Percentiles rank a stretch among this genome's conserved stretches.
Evolutionary conservation across 176 grass and related monocot species (phyloP).

Genomic region (Cymbopogon citratus): DNA sequence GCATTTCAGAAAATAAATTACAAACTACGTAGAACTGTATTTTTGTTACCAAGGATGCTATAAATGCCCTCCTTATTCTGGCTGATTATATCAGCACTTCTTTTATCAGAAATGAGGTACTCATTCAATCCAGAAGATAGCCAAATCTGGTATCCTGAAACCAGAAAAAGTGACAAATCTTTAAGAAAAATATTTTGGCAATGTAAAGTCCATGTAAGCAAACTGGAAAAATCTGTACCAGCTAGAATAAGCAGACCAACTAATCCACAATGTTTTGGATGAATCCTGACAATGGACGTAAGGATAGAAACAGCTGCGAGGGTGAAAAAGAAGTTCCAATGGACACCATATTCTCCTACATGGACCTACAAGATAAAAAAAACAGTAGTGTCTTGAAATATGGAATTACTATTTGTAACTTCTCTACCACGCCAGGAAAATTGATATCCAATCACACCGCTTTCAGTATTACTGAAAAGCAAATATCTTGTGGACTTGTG

Average conservation of each 20-base stretch:
- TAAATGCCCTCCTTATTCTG: slow-evolving; percentile 94
- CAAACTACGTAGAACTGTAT: not conserved
- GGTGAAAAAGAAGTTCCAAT: slow-evolving; percentile 99
- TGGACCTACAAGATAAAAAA: slow-evolving; percentile 56
- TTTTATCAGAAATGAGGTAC: slow-evolving; percentile 82
- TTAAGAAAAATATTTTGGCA: slow-evolving; percentile 7
- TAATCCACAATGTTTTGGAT: slow-evolving; percentile 73
- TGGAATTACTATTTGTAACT: not conserved
- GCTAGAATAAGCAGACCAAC: slow-evolving; percentile 67
- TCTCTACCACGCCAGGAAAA: not conserved
- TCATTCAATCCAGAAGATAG: slow-evolving; percentile 69
- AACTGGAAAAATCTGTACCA: slow-evolving; percentile 43
- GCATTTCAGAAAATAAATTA: slow-evolving; percentile 14
- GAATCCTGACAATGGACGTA: slow-evolving; percentile 64
- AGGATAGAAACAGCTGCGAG: slow-evolving; percentile 80
- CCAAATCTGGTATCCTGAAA: slow-evolving; percentile 71
- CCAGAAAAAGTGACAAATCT: not conserved
- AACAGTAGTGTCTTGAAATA: slow-evolving; percentile 23
- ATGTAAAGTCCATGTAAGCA: slow-evolving; percentile 1
- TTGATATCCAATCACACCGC: not conserved
- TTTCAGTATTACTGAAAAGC: not conserved
- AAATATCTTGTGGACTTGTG: not conserved
- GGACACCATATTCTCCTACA: slow-evolving; percentile 94
- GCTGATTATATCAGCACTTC: slow-evolving; percentile 59
- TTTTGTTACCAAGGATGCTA: slow-evolving; percentile 76